Base-by-base conservation (phyloP, 2,329 filamentous ascomycete genomes). In the Alternaria tenuissima region DNA sequence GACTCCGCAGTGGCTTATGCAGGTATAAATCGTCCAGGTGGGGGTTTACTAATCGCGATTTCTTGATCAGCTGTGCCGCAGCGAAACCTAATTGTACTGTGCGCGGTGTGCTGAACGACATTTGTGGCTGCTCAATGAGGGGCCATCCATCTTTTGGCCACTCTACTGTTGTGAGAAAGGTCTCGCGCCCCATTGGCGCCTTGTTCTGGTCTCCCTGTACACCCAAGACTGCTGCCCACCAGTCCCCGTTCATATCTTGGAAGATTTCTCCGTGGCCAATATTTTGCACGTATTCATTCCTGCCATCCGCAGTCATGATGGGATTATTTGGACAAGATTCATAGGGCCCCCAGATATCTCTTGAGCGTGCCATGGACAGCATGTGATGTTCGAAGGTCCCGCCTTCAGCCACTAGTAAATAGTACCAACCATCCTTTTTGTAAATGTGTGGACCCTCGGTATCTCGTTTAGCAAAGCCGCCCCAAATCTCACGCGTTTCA, bases 261-360 rank as follows among this genome's bases (percentile, higher is more conserved):
- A 88, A 87, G 2, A 88, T 61, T 62, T 88, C 86, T 0, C 84
- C 82, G 54, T 88, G 86, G 0, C 86, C 86, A 0, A 86, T 81
- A 1, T 84, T 84, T 63, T 87, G 85, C 57, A 69, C 78, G 77
- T 76, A 73, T 28, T 68, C 57, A 4, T 55, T 65, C 5, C 68
- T 76, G 32, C 69, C 70, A 20, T 61, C 57, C 20, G 68, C 68
- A 0, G 66, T 72, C 14, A 71, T 48, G 14, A 75, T 62, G 2
- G 72, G 72, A 34, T 75, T 76, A 9, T 55, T 47, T 9, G 63
- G 59, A 43, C 69, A 59, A 7, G 46, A 34, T 52, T 69, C 65
- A 18, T 69, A 76, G 2, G 73, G 73, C 0, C 74, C 73, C 51
- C 41, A 39, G 20, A 75, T 56, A 18, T 57, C 52, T 26, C 46